Percentiles rank a stretch among this genome's conserved stretches.
These are phyloP conservation scores for Haplosporangium sp. DNA, from an alignment of 371 early-diverging fungal species.

Conservation along the genomic window DNA sequence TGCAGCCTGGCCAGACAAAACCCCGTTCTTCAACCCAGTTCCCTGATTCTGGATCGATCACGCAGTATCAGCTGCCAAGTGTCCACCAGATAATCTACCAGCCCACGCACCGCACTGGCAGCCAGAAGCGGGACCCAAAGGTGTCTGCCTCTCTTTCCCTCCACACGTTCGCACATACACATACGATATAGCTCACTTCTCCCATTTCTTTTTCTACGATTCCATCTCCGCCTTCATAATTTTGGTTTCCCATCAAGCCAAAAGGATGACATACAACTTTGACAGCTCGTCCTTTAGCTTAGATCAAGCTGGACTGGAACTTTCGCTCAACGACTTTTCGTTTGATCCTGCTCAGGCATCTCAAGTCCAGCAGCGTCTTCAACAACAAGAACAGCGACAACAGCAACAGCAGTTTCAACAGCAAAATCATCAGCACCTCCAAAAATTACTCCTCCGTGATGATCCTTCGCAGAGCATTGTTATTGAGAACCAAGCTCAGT, in stretches of 20 bases:
- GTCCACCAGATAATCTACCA: no score
- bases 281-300: conserved; percentile 32
- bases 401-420: conserved; percentile 27
- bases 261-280: conserved; percentile 46
- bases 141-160: no score
- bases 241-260: not conserved
- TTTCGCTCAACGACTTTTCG: conserved; percentile 45
- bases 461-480: conserved; percentile 20
- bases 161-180: no score
- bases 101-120: no score
- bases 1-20: no score
- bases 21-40: no score
- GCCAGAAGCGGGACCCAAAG: no score
- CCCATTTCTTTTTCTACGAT: no score
- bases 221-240: not conserved
- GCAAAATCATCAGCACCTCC: conserved; percentile 33
- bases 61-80: no score
- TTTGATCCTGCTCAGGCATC: conserved; percentile 45
- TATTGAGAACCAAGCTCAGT: conserved; percentile 8
- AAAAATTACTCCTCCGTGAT: conserved; percentile 29
- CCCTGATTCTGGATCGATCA: no score
- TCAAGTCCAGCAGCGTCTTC: conserved; percentile 47
- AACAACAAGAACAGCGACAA: conserved; percentile 37
- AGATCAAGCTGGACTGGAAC: conserved; percentile 45
- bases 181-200: no score